phyloP scores from a whole-genome alignment of 176 grass and related monocot species.

The Dendrocalamus sinicus region DNA sequence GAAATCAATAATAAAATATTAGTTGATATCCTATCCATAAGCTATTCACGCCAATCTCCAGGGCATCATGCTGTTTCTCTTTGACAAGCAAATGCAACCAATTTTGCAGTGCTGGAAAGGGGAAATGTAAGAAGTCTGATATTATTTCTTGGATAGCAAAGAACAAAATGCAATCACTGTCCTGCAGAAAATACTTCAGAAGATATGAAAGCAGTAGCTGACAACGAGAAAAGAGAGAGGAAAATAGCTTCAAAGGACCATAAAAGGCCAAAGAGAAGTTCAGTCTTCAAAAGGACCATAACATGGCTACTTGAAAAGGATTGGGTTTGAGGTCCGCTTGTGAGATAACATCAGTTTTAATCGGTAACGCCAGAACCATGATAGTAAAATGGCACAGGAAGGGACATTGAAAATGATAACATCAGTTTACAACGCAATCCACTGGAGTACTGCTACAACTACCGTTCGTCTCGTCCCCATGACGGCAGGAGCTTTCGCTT shows the following conservation, averaged over 20 bases:
- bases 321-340: background rate
- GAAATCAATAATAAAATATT: slow-evolving; percentile 32
- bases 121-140: background rate
- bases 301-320: slow-evolving; percentile 38
- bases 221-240: background rate
- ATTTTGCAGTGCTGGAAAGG: slow-evolving; percentile 54
- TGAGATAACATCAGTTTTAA: slow-evolving; percentile 16
- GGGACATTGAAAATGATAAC: slow-evolving; percentile 38
- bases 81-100: slow-evolving; percentile 47
- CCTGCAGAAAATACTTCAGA: background rate
- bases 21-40: background rate
- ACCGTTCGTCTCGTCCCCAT: too few species aligned
- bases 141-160: slow-evolving; percentile 32
- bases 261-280: background rate
- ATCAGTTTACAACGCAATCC: slow-evolving; percentile 53
- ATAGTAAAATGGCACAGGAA: too few species aligned
- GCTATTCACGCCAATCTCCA: slow-evolving; percentile 15
- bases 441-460: background rate
- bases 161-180: slow-evolving; percentile 28
- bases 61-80: slow-evolving; percentile 13
- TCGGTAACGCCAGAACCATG: too few species aligned
- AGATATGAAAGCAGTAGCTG: slow-evolving; percentile 24
- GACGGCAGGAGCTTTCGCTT: too few species aligned
- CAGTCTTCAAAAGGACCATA: slow-evolving; percentile 30
- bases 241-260: slow-evolving; percentile 27